Evolutionary conservation across 73 alveolate genomes (phyloP).

Genomic region (Paramecium sonneborni): DNA sequence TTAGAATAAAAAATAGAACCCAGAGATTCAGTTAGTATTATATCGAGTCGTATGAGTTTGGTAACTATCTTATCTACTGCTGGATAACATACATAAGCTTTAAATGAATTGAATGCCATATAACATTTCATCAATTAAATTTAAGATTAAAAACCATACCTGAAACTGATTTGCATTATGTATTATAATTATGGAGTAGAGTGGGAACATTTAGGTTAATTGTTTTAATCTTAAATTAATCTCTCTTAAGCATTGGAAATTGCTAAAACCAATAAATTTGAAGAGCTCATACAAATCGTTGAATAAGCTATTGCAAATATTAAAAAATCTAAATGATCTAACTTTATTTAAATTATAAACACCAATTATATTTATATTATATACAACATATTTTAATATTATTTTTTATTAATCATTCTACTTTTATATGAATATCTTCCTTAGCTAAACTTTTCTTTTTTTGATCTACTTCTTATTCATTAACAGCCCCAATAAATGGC

Average conservation of each 20-base stretch:
- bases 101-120: slow-evolving; percentile 1
- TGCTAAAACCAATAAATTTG: not conserved
- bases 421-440: slow-evolving; percentile 4
- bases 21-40: not conserved
- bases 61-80: not conserved
- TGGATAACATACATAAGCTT: not conserved
- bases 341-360: not conserved
- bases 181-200: slow-evolving; percentile 10
- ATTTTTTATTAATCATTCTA: not conserved
- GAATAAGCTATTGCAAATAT: not conserved
- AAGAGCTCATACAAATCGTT: not conserved
- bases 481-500: slow-evolving; percentile 32
- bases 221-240: not conserved
- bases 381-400: slow-evolving; percentile 1
- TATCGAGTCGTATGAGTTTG: not conserved
- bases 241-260: not conserved
- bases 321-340: not conserved
- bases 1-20: slow-evolving; percentile 8
- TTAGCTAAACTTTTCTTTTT: not conserved
- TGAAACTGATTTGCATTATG: not conserved
- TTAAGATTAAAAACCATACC: not conserved
- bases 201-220: slow-evolving; percentile 32
- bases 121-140: not conserved
- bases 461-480: not conserved
- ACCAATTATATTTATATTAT: not conserved